phyloP scores from a whole-genome alignment of 177 flowering plant genomes.

The Tripterygium wilfordii region DNA sequence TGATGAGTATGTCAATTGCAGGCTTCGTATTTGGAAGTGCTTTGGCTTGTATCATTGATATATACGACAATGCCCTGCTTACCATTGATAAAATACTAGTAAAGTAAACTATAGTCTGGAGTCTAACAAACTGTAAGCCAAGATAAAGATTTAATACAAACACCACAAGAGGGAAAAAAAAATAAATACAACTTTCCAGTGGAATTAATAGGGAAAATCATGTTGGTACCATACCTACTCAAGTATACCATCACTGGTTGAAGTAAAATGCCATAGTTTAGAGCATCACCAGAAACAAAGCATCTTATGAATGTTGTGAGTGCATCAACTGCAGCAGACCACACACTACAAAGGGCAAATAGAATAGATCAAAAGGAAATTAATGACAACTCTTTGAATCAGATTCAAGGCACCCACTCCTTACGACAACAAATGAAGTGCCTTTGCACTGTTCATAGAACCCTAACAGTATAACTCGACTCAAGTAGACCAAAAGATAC shows the following conservation, averaged over 20 bases:
- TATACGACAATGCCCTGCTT: constrained; percentile 77
- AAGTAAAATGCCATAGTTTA: constrained; percentile 54
- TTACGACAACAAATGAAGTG: too few species aligned
- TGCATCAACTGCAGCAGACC: constrained; percentile 92
- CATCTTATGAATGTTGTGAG: constrained; percentile 73
- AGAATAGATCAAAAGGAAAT: not conserved
- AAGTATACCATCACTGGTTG: constrained; percentile 88
- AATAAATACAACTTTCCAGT: not conserved
- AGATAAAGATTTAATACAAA: too few species aligned
- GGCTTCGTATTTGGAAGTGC: constrained; percentile 46
- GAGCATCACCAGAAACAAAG: constrained; percentile 51
- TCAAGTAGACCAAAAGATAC: too few species aligned
- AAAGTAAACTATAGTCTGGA: too few species aligned
- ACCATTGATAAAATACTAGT: constrained; percentile 6
- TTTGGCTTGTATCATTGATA: constrained; percentile 42
- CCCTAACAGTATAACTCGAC: too few species aligned
- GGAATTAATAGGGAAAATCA: not conserved
- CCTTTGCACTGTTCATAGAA: too few species aligned
- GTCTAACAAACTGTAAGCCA: too few species aligned
- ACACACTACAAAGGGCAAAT: constrained; percentile 51
- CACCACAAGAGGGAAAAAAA: not conserved
- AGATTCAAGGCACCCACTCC: too few species aligned
- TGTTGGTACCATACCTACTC: constrained; percentile 44
- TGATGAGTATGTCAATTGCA: constrained; percentile 52
- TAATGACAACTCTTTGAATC: not conserved